Evolutionary conservation across 768 basidiomycete species (phyloP).

Genomic region (Pleurotus platypus): DNA sequence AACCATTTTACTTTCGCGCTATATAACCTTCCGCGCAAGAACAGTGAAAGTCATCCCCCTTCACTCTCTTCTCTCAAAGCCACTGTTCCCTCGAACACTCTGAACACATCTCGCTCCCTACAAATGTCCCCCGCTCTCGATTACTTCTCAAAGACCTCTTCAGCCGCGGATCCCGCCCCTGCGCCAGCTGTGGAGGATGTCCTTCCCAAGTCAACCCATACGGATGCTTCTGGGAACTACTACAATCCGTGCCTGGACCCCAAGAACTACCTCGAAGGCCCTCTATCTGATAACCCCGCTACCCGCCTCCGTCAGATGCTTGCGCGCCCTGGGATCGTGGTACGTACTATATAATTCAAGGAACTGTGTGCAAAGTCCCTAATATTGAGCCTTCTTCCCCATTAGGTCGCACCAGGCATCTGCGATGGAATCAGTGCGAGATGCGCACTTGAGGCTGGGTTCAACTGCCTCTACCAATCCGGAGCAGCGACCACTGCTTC

Average conservation of each 20-base stretch:
- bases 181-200: not conserved
- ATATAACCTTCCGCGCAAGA: no score
- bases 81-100: no score
- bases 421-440: slow-evolving; percentile 80
- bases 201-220: slow-evolving; percentile 2
- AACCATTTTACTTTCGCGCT: no score
- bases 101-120: no score
- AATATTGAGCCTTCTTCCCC: not conserved
- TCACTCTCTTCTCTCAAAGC: no score
- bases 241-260: slow-evolving; percentile 70
- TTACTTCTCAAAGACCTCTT: slow-evolving; percentile 3
- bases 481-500: slow-evolving; percentile 82
- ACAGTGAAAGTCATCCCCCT: no score
- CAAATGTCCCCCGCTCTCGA: slow-evolving; percentile 1
- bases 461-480: slow-evolving; percentile 75
- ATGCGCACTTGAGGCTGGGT: slow-evolving; percentile 77
- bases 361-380: not conserved
- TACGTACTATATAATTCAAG: slow-evolving; percentile 27
- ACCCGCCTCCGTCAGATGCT: slow-evolving; percentile 71
- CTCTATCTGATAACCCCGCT: slow-evolving; percentile 63
- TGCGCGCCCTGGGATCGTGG: slow-evolving; percentile 71
- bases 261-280: slow-evolving; percentile 64
- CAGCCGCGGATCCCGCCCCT: not conserved
- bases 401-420: slow-evolving; percentile 68
- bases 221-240: slow-evolving; percentile 29